Evolutionary conservation across 2,329 filamentous ascomycete species (phyloP), one percentile per base, ranked within the genome.

Genomic region (Cladophialophora bantiana): DNA sequence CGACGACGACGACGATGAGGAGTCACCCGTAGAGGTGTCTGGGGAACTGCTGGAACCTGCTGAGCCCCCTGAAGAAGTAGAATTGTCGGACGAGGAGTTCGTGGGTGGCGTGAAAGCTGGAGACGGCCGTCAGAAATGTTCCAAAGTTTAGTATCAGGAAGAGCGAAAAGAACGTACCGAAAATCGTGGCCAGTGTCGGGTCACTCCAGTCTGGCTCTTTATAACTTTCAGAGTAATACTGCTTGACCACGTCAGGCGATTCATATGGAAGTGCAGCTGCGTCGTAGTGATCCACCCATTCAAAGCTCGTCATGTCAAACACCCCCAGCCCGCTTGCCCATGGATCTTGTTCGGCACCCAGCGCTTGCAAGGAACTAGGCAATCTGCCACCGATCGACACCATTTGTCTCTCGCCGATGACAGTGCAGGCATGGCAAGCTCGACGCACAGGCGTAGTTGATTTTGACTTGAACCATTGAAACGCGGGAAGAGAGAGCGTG

Each of bases 371-470:
- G 7, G 65, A 62, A 35, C 66, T 67, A 6, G 68, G 68, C 10
- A 62, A 38, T 26, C 54, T 18, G 5, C 81, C 81, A 20, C 80
- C 80, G 9, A 78, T 68, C 18, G 75, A 76, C 1, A 83, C 62
- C 79, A 82, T 78, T 66, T 82, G 80, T 26, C 79, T 71, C 7
- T 73, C 71, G 7, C 78, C 78, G 20, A 80, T 74, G 3, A 79
- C 69, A 4, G 74, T 74, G 66, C 80, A 82, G 13, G 68, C 59
- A 52, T 69, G 58, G 56, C 60, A 65, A n/a, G 66, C 64, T 36
- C 68, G 38, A 18, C 68, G 63, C 20, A 48, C 57, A 0, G 60
- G 6, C 3, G 70, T 68, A 3, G 72, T 70, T 34, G 79, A 77
- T 1, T 52, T 32, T 1, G 60, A 63, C 55, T 67, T 65, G 55